Evolutionary conservation across 345 rosid genomes (phyloP), one percentile per base, ranked within the genome.

Genomic region (Boechera retrofracta): DNA sequence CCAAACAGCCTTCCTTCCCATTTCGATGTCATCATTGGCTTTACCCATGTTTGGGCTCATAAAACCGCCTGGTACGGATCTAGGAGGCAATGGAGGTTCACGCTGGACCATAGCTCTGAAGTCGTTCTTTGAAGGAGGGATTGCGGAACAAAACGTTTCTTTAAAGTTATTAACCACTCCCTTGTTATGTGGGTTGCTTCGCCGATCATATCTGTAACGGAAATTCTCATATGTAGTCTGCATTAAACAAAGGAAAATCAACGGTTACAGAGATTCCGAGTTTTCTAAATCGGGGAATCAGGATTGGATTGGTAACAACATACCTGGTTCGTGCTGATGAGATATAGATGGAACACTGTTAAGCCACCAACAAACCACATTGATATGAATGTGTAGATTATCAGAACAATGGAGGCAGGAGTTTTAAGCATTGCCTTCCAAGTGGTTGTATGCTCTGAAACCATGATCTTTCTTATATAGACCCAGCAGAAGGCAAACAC

Each of bases 291-390:
- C 39, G 11, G 18, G 44, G 12, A 21, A 48, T 5, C 39, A 48
- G 38, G 74, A 65, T 1, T n/a, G 69, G 38, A 64, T 16, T 29
- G 59, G 21, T 16, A 29, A 28, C 24, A 54, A 57, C 64, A 41
- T 59, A 93, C 99, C 93, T 96, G 98, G 83, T 96, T 96, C 83
- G 92, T 91, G 77, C 96, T 82, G 83, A 96, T 93, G 77, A 96
- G 96, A 83, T 93, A 96, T 15, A 89, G 82, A 80, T 96, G 99
- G 81, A 93, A 96, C 62, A 91, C 87, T 11, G 92, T 83, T 69
- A 96, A 92, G 69, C 99, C 99, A 60, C 98, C 98, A 61, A 96
- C 99, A 70, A 96, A 93, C 99, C 99, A 96, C 90, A 96, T 86
- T 0, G 93, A 80, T 45, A 96, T 86, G 71, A 96, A 96, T n/a